Evolutionary conservation across 2,329 filamentous ascomycete species (phyloP).

Genomic region (Fonsecaea erecta): DNA sequence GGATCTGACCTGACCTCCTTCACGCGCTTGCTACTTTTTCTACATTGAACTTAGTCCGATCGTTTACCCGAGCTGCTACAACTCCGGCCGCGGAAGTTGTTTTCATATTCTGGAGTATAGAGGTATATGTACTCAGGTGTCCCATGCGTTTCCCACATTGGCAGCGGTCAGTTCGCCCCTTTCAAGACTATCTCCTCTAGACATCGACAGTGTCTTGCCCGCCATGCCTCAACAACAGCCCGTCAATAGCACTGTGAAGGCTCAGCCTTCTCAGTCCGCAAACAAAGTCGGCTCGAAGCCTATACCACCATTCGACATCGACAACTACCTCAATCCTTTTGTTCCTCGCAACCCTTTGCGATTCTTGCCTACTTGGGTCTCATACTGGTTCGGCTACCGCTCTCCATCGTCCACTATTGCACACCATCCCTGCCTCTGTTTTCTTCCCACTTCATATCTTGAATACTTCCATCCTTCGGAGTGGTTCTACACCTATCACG

Average conservation of each 20-base stretch:
- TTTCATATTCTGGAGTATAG: neutral
- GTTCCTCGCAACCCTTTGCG: constrained; percentile 68
- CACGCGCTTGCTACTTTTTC: constrained; percentile 6
- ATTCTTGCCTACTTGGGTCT: constrained; percentile 66
- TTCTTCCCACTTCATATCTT: neutral
- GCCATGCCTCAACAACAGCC: constrained; percentile 1
- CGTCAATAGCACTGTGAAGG: neutral
- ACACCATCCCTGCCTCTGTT: constrained; percentile 6
- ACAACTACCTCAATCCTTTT: constrained; percentile 73
- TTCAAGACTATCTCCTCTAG: neutral
- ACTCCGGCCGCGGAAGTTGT: neutral
- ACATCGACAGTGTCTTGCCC: neutral
- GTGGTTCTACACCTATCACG: constrained; percentile 25
- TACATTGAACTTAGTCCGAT: neutral
- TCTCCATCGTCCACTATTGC: neutral
- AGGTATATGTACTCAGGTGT: neutral
- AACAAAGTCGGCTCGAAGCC: neutral
- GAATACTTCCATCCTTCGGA: neutral
- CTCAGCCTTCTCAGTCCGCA: neutral
- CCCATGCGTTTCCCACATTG: neutral
- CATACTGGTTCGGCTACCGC: constrained; percentile 71
- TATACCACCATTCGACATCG: constrained; percentile 67
- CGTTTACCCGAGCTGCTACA: constrained; percentile 14
- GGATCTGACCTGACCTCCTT: neutral
- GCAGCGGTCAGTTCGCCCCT: neutral